Base-by-base conservation (phyloP, 129 eudicot genomes). In the Apium graveolens region DNA sequence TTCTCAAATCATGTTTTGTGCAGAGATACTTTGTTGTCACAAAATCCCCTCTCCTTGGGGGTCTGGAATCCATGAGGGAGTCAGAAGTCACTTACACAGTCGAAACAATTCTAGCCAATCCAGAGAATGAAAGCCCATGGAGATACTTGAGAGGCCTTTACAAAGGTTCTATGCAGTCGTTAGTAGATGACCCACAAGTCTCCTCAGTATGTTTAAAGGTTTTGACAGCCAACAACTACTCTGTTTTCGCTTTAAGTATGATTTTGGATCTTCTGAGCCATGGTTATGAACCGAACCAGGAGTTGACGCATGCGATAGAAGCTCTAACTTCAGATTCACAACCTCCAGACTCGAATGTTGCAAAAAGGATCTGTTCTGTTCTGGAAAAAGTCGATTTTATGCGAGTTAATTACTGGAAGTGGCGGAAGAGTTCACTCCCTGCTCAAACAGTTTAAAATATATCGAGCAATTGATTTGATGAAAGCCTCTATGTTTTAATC, bases 121-220 rank as follows among this genome's bases (percentile, higher is more conserved):
- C 99, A 2, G 97, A 89, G 76, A 96, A 96, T 16, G 97, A 96
- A 80, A 92, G 99, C 66, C 90, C 99, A 0, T 96, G 99, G 99
- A 89, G 97, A 79, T 96, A 92, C 85, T 97, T 96, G 78, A 90
- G 92, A 9, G 99, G 97, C 35, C 97, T 96, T 0, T 89, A 81
- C 88, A 89, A 84, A 76, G 87, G 89, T 37, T 78, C 85, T 75
- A 74, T 43, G 21, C 75, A 86, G 21, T 81, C 89, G 21, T 83
- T 89, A 39, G 86, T 80, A 51, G 43, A 82, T 31, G 87, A 96
- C 78, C 93, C 93, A 17, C 87, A 84, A 55, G 84, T 96, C 60
- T 86, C 84, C 32, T 86, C 91, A 2, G 83, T 96, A 26, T 89
- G 92, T 78, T 43, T 90, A 57, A 81, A 88, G n/a, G 89, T 96